phyloP scores from a whole-genome alignment of 805 yeast genomes.

The Groenewaldozyma salmanticensis region DNA sequence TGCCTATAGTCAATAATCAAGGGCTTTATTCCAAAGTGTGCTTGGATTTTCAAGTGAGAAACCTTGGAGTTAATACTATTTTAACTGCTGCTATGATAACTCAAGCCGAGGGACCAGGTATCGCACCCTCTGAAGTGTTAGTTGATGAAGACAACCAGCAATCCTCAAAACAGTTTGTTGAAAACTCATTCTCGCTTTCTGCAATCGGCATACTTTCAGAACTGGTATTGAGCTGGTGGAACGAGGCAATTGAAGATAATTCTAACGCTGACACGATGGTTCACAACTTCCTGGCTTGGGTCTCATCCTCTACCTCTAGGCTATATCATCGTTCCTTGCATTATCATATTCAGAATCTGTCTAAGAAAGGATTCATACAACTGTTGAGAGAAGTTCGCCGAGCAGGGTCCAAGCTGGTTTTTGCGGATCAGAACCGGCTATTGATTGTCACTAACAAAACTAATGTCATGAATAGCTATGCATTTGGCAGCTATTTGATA shows the following conservation, averaged over 20 bases:
- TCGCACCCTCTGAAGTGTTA: constrained; percentile 40
- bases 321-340: constrained; percentile 71
- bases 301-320: constrained; percentile 60
- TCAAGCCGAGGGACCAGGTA: constrained; percentile 80
- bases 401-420: constrained; percentile 71
- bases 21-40: constrained; percentile 72
- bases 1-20: constrained; percentile 66
- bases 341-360: constrained; percentile 79
- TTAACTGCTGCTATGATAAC: constrained; percentile 74
- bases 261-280: constrained; percentile 74
- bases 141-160: constrained; percentile 21
- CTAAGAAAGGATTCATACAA: constrained; percentile 74
- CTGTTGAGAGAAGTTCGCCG: constrained; percentile 67
- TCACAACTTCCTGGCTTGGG: constrained; percentile 77
- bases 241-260: constrained; percentile 62
- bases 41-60: constrained; percentile 68
- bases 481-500: constrained; percentile 76
- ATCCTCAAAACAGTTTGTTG: constrained; percentile 43
- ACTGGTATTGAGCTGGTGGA: constrained; percentile 90
- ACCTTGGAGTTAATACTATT: constrained; percentile 77
- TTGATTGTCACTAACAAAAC: constrained; percentile 65
- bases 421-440: constrained; percentile 69
- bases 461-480: constrained; percentile 78
- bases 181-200: constrained; percentile 71
- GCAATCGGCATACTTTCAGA: constrained; percentile 62